phyloP scores from a whole-genome alignment of 768 basidiomycete genomes.

The Suillus variegatus region DNA sequence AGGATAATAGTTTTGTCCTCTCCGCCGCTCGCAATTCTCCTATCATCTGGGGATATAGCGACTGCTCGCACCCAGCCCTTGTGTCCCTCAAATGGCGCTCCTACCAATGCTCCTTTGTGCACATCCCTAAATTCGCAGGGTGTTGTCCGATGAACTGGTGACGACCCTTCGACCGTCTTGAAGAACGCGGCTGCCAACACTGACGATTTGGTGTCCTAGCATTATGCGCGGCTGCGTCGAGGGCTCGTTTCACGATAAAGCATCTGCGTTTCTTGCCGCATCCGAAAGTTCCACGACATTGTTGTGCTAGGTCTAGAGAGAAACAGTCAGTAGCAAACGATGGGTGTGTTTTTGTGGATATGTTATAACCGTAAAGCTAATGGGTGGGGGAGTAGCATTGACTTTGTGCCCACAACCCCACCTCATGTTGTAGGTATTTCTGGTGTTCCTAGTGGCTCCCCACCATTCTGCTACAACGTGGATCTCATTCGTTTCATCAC shows the following conservation, averaged over 20 bases:
- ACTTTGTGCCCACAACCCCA: background rate
- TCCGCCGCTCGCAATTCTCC: slow-evolving; percentile 11
- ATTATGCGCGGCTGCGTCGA: background rate
- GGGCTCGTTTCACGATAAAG: background rate
- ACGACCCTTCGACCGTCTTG: background rate
- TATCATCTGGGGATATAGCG: slow-evolving; percentile 10
- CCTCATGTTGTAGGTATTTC: background rate
- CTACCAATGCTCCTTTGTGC: background rate
- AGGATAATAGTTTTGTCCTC: slow-evolving; percentile 18
- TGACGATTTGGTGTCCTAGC: background rate
- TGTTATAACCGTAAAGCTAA: background rate
- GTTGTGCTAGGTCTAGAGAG: background rate
- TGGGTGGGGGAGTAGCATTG: background rate
- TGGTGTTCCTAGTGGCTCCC: background rate
- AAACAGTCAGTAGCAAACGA: background rate
- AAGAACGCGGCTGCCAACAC: background rate
- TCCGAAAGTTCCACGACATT: background rate
- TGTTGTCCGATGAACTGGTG: background rate
- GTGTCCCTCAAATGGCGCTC: slow-evolving; percentile 9
- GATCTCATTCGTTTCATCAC: background rate
- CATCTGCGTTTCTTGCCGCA: background rate
- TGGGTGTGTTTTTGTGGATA: background rate
- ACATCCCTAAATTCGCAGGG: slow-evolving; percentile 9
- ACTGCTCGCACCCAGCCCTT: slow-evolving; percentile 8
- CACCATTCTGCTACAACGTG: background rate